Evolutionary conservation across 2,329 filamentous ascomycete genomes (phyloP), one percentile per base, ranked within the genome.

Genomic region (Cadophora malorum): DNA sequence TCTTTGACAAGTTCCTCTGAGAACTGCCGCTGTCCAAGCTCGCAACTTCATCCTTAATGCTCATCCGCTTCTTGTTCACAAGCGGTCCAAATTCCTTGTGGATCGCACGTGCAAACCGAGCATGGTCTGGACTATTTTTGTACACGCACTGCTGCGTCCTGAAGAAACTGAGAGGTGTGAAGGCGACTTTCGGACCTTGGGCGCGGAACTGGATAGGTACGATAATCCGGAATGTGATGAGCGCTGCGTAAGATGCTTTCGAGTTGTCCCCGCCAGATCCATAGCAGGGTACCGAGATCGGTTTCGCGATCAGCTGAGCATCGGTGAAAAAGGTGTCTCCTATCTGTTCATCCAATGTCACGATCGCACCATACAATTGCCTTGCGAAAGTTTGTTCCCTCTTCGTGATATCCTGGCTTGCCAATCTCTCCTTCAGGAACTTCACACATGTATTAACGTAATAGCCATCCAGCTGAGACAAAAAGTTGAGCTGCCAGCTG

Each of bases 81-180:
- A 85, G 76, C 25, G 82, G 83, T 19, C 83, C 83, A 66, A 91
- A 83, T 70, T 91, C 89, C 67, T 85, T 83, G 73, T 88, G 85
- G 4, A 90, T 81, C 47, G 83, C 83, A 63, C 86, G 83, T 1
- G 84, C 82, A 74, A 92, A 91, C 4, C 83, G 83, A 7, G 87
- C 82, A 45, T 87, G 83, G 70, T 87, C 85, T 0, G 82, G 79
- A 50, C 83, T 81, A 67, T 81, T 82, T 45, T 83, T 80, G 72
- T 88, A 84, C 0, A 86, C 83, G 70, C 89, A 83, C 77, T 91
- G 90, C 67, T 88, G 88, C 7, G 85, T 81, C 70, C 85, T 87
- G 80, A 91, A 91, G 73, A 91, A 88, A 59, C 80, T 84, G 31
- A 91, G 80, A 0, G 89, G 88, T 2, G 85, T 81, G 71, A 90